Evolutionary conservation across 1,139 yeast genomes (phyloP), one percentile per base, ranked within the genome.

Genomic region (Nematodospora anomalae): DNA sequence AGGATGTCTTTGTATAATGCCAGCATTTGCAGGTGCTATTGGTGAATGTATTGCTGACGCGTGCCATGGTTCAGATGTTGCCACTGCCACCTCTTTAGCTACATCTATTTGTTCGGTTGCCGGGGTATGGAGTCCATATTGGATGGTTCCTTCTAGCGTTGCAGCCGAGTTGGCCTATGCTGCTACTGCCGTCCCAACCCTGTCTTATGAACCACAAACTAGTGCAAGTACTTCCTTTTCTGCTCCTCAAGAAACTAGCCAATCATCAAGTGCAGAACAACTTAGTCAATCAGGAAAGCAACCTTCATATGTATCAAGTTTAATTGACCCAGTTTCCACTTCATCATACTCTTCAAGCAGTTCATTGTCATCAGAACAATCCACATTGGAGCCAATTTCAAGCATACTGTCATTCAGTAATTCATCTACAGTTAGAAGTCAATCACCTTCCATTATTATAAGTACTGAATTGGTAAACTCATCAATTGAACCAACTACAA

Each of bases 81-180:
- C 40, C 9, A 24, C 43, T 14, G 73, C 72, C 33, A 67, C 75
- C 15, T 48, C 60, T 16, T 53, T 64, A 43, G 77, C 75, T 21
- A 48, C 51, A 9, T 66, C 74, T 6, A 40, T 68, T 31, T 72
- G 78, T 50, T 47, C 58, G 28, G 45, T 47, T 12, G 76, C 64
- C 18, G 77, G 77, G 35, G 78, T 70, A 14, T 60, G 64, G 44
- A 52, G 63, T 21, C 60, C 59, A 33, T 55, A 43, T 37, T 71
- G 74, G 75, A 60, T 64, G 60, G 58, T 69, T 36, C 58, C 51
- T 26, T 51, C 54, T 10, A 55, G 71, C 7, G 58, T 66, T 23
- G 57, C 66, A 4, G 42, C 60, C n/a, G 60, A 47, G 4, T 50
- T 71, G 28, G 50, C 53, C 5, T 34, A 68, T 28, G 74, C 71